These are phyloP conservation scores for Scedosporium boydii DNA, from an alignment of 2,329 filamentous ascomycete species.

Conservation along the genomic window DNA sequence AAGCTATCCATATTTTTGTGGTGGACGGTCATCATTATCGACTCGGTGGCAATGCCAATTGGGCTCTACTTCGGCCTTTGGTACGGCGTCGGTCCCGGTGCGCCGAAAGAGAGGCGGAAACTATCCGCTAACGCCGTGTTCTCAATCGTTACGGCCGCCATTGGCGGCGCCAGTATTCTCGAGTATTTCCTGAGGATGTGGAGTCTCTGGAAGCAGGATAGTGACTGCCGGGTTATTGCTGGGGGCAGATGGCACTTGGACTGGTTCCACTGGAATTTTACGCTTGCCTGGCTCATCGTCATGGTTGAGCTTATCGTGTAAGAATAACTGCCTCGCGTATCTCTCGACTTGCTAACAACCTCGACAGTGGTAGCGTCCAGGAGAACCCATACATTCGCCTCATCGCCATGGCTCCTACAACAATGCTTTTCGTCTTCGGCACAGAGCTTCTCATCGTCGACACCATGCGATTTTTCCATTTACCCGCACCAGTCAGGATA, in stretches of 20 bases:
- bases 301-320: slow-evolving; percentile 45
- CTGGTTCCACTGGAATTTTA: slow-evolving; percentile 49
- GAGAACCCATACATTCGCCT: slow-evolving; percentile 31
- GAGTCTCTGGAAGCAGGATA: slow-evolving; percentile 41
- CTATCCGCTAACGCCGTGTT: slow-evolving; percentile 27
- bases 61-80: slow-evolving; percentile 51
- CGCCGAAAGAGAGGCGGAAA: slow-evolving; percentile 25
- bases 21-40: slow-evolving; percentile 49
- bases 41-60: slow-evolving; percentile 48
- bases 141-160: slow-evolving; percentile 41
- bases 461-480: slow-evolving; percentile 29
- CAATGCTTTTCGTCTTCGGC: slow-evolving; percentile 42
- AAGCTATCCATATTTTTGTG: slow-evolving; percentile 48
- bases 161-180: slow-evolving; percentile 42
- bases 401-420: slow-evolving; percentile 40
- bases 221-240: slow-evolving; percentile 36
- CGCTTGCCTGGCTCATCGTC: slow-evolving; percentile 42
- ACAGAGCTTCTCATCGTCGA: slow-evolving; percentile 40
- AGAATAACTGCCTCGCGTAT: slow-evolving; percentile 1
- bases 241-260: slow-evolving; percentile 30
- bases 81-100: slow-evolving; percentile 32
- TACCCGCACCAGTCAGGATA: slow-evolving; percentile 38
- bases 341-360: background rate
- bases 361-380: slow-evolving; percentile 11
- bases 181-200: slow-evolving; percentile 43